Evolutionary conservation across 192 early-diverging fungal species (phyloP).

Genomic region (Globomyces pollinis-pini): DNA sequence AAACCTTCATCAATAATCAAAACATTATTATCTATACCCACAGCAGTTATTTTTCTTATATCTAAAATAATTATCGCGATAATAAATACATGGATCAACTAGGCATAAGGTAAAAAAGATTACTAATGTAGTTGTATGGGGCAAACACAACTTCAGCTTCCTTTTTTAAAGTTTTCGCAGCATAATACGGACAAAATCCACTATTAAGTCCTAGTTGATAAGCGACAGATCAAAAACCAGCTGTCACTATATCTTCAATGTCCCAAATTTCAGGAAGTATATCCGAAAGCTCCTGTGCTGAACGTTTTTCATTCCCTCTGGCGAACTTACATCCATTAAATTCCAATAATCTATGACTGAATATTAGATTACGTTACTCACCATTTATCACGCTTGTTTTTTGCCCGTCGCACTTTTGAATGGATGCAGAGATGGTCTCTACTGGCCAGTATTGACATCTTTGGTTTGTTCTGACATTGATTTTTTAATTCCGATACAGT

Average conservation of each 20-base stretch:
- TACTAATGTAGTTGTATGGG: conserved; percentile 22
- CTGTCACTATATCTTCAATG: conserved; percentile 18
- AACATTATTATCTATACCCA: conserved; percentile 7
- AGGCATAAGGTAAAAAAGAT: too few species aligned
- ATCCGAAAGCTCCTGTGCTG: conserved; percentile 1
- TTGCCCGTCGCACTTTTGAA: conserved; percentile 5
- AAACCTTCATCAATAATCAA: conserved; percentile 26
- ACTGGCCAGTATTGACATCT: conserved; percentile 17
- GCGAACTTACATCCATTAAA: not conserved
- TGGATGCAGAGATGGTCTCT: conserved; percentile 21
- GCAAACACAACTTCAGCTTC: conserved; percentile 15
- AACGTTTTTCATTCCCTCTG: not conserved
- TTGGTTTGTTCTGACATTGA: conserved; percentile 2
- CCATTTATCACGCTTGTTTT: not conserved
- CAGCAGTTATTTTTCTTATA: conserved; percentile 1
- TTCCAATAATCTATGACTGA: too few species aligned
- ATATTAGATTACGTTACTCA: too few species aligned
- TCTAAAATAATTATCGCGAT: too few species aligned
- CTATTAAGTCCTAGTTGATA: conserved; percentile 13
- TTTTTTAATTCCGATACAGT: conserved; percentile 14
- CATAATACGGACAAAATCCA: conserved; percentile 13
- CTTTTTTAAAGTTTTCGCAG: conserved; percentile 2
- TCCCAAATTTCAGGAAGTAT: conserved; percentile 20
- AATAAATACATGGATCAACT: too few species aligned
- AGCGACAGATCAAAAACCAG: not conserved